Evolutionary conservation across 2,329 filamentous ascomycete genomes (phyloP), one percentile per base, ranked within the genome.

Genomic region (Hirsutella minnesotensis): DNA sequence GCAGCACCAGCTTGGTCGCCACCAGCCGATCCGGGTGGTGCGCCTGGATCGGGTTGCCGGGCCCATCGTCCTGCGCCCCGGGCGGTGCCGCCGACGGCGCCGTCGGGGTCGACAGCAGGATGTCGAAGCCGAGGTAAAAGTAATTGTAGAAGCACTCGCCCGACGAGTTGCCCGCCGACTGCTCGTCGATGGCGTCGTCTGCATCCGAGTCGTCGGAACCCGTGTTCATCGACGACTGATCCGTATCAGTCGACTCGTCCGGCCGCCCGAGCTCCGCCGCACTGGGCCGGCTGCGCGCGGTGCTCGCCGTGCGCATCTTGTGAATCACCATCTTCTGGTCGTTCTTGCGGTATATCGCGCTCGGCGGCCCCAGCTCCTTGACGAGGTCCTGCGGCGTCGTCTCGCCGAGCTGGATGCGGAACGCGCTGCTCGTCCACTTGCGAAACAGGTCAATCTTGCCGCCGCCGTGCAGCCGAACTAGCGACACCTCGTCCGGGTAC

Each of bases 91-190:
- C 75, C 0, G 83, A 85, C 4, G 82, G 70, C 5, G 72, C 58
- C 0, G 77, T 78, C 1, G 86, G 83, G 24, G 80, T 79, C 1
- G 90, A 94, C n/a, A 98, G 76, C 5, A 96, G 72, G 9, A 95
- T 76, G 60, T 98, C 92, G 56, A 98, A 94, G 2, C 92, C 92
- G 48, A 95, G 81, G 50, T 90, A 83, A 58, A 95, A 98, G 60
- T 98, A 98, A 60, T 96, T 96, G 64, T 92, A 95, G 59, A 96
- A 98, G 50, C 82, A 88, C 57, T 94, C 86, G 4, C 79, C 75
- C 1, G 79, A 76, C 3, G 79, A 51, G 58, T 70, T 66, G 49
- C 69, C 67, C 1, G 67, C 65, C 3, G 67, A 57, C 24, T 76
- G 73, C 24, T 79, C 79, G 36, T 77, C 73, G 15, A 77, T 58